Base-by-base conservation (phyloP, 2,329 filamentous ascomycete species). In the Phyllosticta citrichinensis region DNA sequence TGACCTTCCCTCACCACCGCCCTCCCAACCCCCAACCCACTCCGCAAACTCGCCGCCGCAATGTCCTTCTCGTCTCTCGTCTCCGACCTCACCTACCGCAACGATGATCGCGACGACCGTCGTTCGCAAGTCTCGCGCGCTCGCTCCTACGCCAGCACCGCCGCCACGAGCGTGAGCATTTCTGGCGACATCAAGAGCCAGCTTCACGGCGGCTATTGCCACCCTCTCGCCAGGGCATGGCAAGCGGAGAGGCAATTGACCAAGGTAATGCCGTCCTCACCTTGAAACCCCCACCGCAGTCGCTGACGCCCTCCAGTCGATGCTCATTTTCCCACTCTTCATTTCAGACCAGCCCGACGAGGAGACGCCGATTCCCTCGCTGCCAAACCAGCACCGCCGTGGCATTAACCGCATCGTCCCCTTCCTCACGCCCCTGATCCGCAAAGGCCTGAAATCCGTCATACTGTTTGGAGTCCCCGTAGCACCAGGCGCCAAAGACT, bases 261-360 rank as follows among this genome's bases (percentile, higher is more conserved):
- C 62, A 80, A 80, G 72, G 75, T 76, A 56, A 56, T 69, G 11
- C 30, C 35, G 22, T 47, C 27, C 52, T 12, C 33, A 17, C 33
- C 33, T 2, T 12, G 6, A 14, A 40, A 40, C 12, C 10, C 14
- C 56, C 25, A 51, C 25, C 14, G 14, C 51, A 22, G 14, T 14
- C 12, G 22, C 35, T 62, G 27, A 63, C 56, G 33, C 53, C 20
- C 19, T 40, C 2, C 69, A 96, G 91, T 94, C 92, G 47, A 97
- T 97, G 94, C 87, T 99, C 69, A 97, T 99, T 70, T 97, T 95
- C 77, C 94, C 94, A 12, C 83, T 99, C 66, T 99, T 99, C 79
- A 85, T 99, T 66, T 96, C 94, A 69, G 94, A 99, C 75, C 85
- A 89, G 70, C 89, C 93, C 40, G 90, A 97, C 70, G 93, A 97